Evolutionary conservation across 441 rosid species (phyloP).

Genomic region (Mallotus japonicus): DNA sequence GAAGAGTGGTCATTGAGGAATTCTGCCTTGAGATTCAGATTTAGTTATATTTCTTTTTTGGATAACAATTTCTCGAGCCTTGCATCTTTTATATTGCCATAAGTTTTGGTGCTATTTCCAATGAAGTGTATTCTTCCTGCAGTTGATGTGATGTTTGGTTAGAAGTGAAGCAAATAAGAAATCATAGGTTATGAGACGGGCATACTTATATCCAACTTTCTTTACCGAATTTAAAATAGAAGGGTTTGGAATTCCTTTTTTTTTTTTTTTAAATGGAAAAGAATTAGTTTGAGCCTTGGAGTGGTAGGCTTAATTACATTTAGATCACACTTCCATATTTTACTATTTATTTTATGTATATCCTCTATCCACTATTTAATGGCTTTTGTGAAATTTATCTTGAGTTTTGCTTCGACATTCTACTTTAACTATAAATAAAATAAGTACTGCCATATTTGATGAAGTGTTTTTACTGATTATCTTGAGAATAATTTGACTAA

Average conservation of each 20-base stretch:
- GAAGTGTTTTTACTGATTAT: neutral
- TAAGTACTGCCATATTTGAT: neutral
- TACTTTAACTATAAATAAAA: neutral
- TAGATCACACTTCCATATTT: neutral
- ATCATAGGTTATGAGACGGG: neutral
- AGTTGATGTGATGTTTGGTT: neutral
- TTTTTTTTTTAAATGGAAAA: neutral
- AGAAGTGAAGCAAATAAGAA: neutral
- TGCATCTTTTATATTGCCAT: neutral
- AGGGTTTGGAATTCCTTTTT: neutral
- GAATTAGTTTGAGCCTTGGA: neutral
- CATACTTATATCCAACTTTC: neutral
- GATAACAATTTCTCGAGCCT: neutral
- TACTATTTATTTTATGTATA: neutral
- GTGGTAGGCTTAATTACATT: neutral
- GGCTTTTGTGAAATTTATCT: neutral
- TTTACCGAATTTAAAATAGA: neutral
- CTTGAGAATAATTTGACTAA: neutral
- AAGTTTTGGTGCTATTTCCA: neutral
- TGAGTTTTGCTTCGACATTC: neutral
- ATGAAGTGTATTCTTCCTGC: neutral
- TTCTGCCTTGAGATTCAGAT: neutral
- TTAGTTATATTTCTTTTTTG: neutral
- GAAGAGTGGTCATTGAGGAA: neutral
- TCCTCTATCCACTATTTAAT: neutral